Evolutionary conservation across 2,329 filamentous ascomycete genomes (phyloP).

Genomic region (Diaporthe helianthi): DNA sequence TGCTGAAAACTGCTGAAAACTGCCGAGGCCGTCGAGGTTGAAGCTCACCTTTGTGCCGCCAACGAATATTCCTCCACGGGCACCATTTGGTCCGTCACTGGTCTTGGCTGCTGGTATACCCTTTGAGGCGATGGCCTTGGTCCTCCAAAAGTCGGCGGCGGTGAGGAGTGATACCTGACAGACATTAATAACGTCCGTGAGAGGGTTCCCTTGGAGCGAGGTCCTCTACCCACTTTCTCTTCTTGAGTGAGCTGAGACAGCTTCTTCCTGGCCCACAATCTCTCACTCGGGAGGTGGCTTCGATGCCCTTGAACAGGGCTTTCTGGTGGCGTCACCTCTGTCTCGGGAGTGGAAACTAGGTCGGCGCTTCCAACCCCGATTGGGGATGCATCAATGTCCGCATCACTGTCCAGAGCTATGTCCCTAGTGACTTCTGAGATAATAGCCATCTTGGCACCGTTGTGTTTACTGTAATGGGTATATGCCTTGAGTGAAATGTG

Average conservation of each 20-base stretch:
- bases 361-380: slow-evolving; percentile 45
- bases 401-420: slow-evolving; percentile 42
- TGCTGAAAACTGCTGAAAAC: no score
- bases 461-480: neutral
- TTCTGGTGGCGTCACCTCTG: slow-evolving; percentile 55
- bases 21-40: neutral
- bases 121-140: slow-evolving; percentile 66
- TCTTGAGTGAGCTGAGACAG: slow-evolving; percentile 59
- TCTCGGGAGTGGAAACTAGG: slow-evolving; percentile 55
- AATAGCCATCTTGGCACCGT: slow-evolving; percentile 35
- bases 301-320: slow-evolving; percentile 50
- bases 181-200: slow-evolving; percentile 28
- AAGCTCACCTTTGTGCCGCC: slow-evolving; percentile 65
- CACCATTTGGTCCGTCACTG: slow-evolving; percentile 74
- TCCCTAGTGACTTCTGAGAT: slow-evolving; percentile 39
- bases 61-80: slow-evolving; percentile 72
- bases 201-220: neutral
- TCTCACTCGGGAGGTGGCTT: slow-evolving; percentile 45
- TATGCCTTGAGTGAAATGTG: neutral
- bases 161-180: slow-evolving; percentile 63
- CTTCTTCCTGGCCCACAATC: slow-evolving; percentile 55
- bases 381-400: slow-evolving; percentile 47
- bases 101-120: slow-evolving; percentile 70
- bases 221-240: slow-evolving; percentile 57
- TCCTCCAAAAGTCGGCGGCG: slow-evolving; percentile 75